Base-by-base conservation (phyloP, 2,329 filamentous ascomycete species). In the Cladobotryum mycophilum region DNA sequence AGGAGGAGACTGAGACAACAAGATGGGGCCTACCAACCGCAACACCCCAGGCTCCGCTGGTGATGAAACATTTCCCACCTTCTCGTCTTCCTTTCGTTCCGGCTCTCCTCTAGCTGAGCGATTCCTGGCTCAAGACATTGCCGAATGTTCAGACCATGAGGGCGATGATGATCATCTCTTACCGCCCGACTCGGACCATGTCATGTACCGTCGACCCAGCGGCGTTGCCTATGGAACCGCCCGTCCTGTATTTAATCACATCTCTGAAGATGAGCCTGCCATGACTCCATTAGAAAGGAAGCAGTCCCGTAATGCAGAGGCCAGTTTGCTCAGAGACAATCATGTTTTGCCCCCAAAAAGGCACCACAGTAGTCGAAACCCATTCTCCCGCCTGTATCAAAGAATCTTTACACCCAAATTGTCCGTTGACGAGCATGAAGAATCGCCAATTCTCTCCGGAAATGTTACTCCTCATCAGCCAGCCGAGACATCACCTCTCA, bases 201-300 rank as follows among this genome's bases (percentile, higher is more conserved):
- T 67, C 63, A 76, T 76, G 59, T 96, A 93, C 70, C 82, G 87
- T 49, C 80, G 89, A 42, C 88, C 89, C 1, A 87, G 83, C 58
- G 86, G 85, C 62, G 84, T 93, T 41, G 84, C 85, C 30, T 88
- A 81, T 53, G 86, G 85, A 12, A 84, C 85, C 20, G 78, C 82
- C 1, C 77, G 89, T 48, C 84, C 86, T 3, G 80, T 85, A 4
- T 76, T 95, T 52, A 78, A 88, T 22, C 81, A 82, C 4, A 73
- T 76, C 44, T 64, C 64, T 9, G 53, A 70, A 13, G 71, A 73
- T 15, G 74, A 77, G 44, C 68, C 74, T 3, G 63, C 70, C 45
- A 66, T 84, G 50, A 82, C 78, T 13, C 72, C 73, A 44, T 63
- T 73, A 7, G 83, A 86, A 61, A 71, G 73, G 56, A 76, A 77